Percentiles rank a stretch among this genome's conserved stretches.
phyloP scores from a whole-genome alignment of 345 rosid genomes.

The Heritiera fomes region DNA sequence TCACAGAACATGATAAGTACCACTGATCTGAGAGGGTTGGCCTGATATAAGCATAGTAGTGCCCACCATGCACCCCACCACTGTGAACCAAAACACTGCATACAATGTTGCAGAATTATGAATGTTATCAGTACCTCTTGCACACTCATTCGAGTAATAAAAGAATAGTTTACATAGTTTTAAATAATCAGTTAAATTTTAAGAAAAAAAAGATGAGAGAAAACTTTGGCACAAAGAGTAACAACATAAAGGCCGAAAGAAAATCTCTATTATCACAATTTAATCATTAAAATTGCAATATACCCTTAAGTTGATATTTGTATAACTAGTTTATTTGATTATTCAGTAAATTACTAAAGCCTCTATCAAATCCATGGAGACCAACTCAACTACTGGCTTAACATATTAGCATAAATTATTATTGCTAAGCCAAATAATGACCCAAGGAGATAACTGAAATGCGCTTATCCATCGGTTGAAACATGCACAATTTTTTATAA shows the following conservation, averaged over 20 bases:
- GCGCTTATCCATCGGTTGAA: constrained; percentile 10
- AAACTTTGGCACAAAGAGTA: neutral
- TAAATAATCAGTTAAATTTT: neutral
- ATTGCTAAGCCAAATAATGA: neutral
- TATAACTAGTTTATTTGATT: neutral
- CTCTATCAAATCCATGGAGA: neutral
- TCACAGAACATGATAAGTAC: constrained; percentile 28
- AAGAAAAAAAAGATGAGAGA: neutral
- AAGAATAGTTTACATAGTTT: neutral
- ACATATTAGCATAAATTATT: neutral
- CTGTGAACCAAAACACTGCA: constrained; percentile 67
- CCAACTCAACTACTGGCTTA: neutral
- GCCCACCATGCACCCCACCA: constrained; percentile 72
- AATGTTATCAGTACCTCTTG: neutral
- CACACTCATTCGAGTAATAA: neutral
- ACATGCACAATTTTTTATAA: neutral
- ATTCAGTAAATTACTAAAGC: neutral
- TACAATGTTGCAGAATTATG: constrained; percentile 5
- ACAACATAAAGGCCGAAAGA: neutral
- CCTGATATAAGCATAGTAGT: constrained; percentile 68
- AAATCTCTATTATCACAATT: neutral
- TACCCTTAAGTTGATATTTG: neutral
- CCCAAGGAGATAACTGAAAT: neutral
- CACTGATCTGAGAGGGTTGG: constrained; percentile 69
- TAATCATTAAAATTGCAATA: neutral